Percentiles rank a stretch among this genome's conserved stretches.
Evolutionary conservation across 257 asterid species (phyloP).

Genomic region (Solanum dulcamara): DNA sequence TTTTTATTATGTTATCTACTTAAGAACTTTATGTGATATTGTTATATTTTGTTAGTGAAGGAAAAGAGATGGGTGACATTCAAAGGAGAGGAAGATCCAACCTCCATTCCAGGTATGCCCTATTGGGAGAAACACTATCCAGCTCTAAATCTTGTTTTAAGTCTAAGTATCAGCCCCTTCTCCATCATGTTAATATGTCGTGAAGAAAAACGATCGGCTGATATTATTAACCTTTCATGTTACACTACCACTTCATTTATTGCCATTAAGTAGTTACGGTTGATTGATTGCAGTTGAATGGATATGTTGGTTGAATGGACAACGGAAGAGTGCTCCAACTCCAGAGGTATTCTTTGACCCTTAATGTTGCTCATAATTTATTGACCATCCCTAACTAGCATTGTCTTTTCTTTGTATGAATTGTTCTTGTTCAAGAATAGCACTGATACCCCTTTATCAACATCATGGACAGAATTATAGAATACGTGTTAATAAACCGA

Average conservation of each 20-base stretch:
- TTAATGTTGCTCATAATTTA: not conserved
- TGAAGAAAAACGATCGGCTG: not conserved
- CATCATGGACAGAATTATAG: not conserved
- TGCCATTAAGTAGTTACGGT: constrained; percentile 11
- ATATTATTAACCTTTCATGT: not conserved
- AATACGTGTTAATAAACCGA: not conserved
- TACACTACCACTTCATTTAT: not conserved
- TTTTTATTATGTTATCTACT: not conserved
- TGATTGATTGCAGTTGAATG: constrained; percentile 73
- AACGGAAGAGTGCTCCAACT: constrained; percentile 81
- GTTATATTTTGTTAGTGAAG: constrained; percentile 41
- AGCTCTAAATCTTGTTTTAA: not conserved
- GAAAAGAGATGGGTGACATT: constrained; percentile 83
- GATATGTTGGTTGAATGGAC: constrained; percentile 99
- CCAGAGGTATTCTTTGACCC: constrained; percentile 47
- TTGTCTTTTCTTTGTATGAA: not conserved
- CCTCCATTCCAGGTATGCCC: constrained; percentile 66
- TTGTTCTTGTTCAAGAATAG: not conserved
- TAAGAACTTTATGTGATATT: not conserved
- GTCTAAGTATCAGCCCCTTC: not conserved
- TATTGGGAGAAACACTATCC: not conserved
- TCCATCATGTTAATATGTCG: not conserved
- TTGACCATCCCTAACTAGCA: not conserved
- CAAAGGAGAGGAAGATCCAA: constrained; percentile 92
- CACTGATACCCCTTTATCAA: not conserved